Conservation (phyloP, 2,329 filamentous ascomycete genomes). For the Metarhizium anisopliae region DNA sequence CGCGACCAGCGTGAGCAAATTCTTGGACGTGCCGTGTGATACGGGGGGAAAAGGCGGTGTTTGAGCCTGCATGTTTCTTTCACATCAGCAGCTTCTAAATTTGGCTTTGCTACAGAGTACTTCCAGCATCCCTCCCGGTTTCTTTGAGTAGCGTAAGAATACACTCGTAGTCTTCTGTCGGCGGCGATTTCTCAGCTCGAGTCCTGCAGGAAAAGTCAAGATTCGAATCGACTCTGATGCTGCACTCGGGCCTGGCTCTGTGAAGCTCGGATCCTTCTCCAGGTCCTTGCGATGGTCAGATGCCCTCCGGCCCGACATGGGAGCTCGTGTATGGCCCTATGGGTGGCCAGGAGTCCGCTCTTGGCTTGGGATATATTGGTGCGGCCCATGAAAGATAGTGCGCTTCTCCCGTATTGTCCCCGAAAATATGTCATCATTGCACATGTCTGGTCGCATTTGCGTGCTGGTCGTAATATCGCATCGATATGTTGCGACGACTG, state of each 20-base stretch:
- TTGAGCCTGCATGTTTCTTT: no score
- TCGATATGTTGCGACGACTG: no score
- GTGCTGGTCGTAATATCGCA: neutral
- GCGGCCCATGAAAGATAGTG: neutral
- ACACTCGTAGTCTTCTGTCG: no score
- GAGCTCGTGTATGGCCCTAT: neutral
- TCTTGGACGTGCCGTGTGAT: no score
- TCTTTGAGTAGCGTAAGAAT: no score
- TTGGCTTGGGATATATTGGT: neutral
- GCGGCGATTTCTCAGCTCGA: no score
- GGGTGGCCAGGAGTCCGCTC: neutral
- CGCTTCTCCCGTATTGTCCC: neutral
- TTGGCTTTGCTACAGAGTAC: neutral
- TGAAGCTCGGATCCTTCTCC: neutral
- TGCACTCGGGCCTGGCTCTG: neutral
- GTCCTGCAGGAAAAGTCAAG: no score
- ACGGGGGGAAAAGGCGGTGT: neutral
- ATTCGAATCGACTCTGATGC: neutral
- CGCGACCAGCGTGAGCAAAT: no score
- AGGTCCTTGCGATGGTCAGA: neutral
- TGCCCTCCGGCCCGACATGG: neutral
- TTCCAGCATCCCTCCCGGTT: no score
- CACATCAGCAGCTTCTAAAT: neutral
- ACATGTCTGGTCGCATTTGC: neutral
- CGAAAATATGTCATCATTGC: neutral